phyloP scores from a whole-genome alignment of 176 grass and related monocot genomes.

The Musa acuminata region DNA sequence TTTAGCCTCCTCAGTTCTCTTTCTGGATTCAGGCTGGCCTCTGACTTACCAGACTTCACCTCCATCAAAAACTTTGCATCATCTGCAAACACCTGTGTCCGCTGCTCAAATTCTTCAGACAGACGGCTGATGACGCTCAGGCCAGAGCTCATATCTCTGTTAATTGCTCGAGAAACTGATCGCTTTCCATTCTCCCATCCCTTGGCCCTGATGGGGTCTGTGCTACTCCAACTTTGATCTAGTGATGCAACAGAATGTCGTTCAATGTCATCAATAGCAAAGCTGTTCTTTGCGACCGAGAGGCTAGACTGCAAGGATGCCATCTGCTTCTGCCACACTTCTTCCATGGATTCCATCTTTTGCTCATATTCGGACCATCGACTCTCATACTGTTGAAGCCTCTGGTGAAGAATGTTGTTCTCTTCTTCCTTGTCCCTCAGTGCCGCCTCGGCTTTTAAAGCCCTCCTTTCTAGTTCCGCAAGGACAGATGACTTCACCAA shows the following conservation, averaged over 20 bases:
- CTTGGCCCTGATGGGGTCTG: conserved; percentile 20
- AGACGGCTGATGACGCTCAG: conserved; percentile 44
- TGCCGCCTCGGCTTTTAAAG: conserved; percentile 56
- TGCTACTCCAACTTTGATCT: conserved; percentile 67
- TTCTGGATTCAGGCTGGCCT: conserved; percentile 76
- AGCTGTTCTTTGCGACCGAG: conserved; percentile 70
- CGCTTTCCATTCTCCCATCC: conserved; percentile 35
- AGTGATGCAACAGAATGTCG: conserved; percentile 64
- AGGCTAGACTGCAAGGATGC: conserved; percentile 75
- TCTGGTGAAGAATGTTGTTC: conserved; percentile 77
- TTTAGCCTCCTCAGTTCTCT: conserved; percentile 68
- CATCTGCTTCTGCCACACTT: conserved; percentile 99
- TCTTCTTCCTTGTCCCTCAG: conserved; percentile 81
- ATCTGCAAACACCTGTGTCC: conserved; percentile 72
- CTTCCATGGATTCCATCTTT: conserved; percentile 98
- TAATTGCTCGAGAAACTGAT: conserved; percentile 24
- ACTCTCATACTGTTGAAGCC: conserved; percentile 72
- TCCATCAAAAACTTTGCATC: conserved; percentile 84
- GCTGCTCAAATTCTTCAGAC: conserved; percentile 67
- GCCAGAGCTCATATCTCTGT: conserved; percentile 51
- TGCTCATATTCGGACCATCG: conserved; percentile 87
- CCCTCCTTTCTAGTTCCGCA: conserved; percentile 70
- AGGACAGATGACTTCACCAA: conserved; percentile 74
- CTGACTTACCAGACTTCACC: conserved; percentile 71
- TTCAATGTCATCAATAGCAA: conserved; percentile 63